Base-by-base conservation (phyloP, 1,284 basidiomycete species). In the Moesziomyces aphidis region DNA sequence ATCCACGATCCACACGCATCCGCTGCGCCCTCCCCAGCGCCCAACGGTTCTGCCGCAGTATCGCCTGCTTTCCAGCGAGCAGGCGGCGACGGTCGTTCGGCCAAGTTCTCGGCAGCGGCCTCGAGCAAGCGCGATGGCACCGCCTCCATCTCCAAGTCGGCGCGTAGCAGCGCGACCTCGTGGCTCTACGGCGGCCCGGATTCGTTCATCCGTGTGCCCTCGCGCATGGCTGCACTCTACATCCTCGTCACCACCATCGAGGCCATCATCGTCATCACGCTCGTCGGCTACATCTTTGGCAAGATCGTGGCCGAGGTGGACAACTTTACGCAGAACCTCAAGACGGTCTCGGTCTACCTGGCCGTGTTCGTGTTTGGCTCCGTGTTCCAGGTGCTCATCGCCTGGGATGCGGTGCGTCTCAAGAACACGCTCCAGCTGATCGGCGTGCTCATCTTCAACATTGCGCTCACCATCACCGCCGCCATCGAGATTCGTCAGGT, bases 351-450 rank as follows among this genome's bases (percentile, higher is more conserved):
- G 21, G 76, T 81, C 36, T 81, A 79, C 50, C 48, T 81, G 21
- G 71, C 78, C 26, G 62, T 81, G 1, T 77, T 80, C 24, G 74
- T 80, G 22, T 73, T 81, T 50, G 80, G 76, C 22, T 68, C 61
- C 48, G 60, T 80, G 6, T 81, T 81, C 44, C 63, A 79, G 51
- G 73, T 77, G 22, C 24, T 73, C 31, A 63, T 81, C 28, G 65
- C 78, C 26, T 69, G 78, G 55, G 80, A 81, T 55, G 78, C 80
- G 9, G 63, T 79, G 0, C 49, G 80, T 13, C 50, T 80, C 34
- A 80, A 81, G 56, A 81, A 81, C 46, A 80, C 80, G 17, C 69
- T 81, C 59, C 80, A 81, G 52, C 43, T 77, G 5, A 79, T 80
- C 15, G 79, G 79, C 19, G 77, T 80, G 6, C 49, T 66, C 45